Evolutionary conservation across 805 yeast genomes (phyloP), one percentile per base, ranked within the genome.

Genomic region (Yarrowia osloensis): DNA sequence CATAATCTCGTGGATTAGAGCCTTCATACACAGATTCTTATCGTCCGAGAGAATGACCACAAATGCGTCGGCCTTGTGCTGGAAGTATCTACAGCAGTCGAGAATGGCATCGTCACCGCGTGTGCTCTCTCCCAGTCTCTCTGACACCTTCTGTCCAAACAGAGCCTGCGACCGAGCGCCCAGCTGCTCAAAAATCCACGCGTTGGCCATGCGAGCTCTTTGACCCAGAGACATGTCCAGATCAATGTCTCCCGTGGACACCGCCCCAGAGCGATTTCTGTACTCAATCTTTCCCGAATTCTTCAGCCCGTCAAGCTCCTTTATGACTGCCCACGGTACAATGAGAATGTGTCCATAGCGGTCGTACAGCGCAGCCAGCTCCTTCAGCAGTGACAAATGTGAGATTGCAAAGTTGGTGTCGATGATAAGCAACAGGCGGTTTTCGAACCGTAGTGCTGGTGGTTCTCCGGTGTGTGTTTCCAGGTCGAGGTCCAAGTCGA

Each of bases 341-440:
- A 93, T 79, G 1, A 93, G 78, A 29, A 75, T 72, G 61, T 85
- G 83, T 19, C 81, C 79, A 72, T 80, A 87, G 13, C 75, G 68
- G 0, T 70, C 62, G 4, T 82, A 82, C 8, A 84, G 67, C 1
- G 71, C 72, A 3, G 81, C 75, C 28, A 93, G 73, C 0, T 81
- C 81, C 55, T 88, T 86, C 9, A 92, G 70, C 0, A 90, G 76
- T 21, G 79, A 75, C 50, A 91, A 75, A 73, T 91, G 92, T 1
- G 91, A 84, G 3, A 93, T 76, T 15, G 90, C 79, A 73, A 93
- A 90, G 73, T 93, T 93, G 2, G 98, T 93, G 74, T 93, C 98
- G 0, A 91, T 79, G 0, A 92, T 87, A 68, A 91, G 77, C 22
- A 79, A 77, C 13, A 86, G 76, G 19, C 68, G 70, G n/a, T 70